Evolutionary conservation across 768 basidiomycete species (phyloP).

Genomic region (Mycena rosella): DNA sequence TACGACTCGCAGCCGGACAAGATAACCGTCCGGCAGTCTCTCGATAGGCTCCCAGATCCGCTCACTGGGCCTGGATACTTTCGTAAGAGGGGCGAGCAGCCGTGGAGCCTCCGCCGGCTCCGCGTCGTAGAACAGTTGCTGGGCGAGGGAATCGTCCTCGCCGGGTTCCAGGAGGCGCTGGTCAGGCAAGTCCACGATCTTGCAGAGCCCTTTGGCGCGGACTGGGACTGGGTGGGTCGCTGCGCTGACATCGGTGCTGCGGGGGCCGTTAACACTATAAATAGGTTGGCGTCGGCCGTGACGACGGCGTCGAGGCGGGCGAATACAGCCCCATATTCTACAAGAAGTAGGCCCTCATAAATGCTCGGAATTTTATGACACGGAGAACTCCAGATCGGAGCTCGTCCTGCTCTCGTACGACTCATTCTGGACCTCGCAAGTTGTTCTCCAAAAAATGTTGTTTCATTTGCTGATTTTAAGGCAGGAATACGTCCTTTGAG

Average conservation of each 20-base stretch:
- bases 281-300: constrained; percentile 72
- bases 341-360: constrained; percentile 59
- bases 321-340: constrained; percentile 76
- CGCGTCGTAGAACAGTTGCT: constrained; percentile 59
- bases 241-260: not conserved
- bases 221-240: constrained; percentile 63
- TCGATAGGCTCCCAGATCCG: constrained; percentile 58
- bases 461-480: too few species aligned
- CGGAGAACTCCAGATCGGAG: constrained; percentile 43
- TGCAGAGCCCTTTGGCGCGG: constrained; percentile 62
- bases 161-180: constrained; percentile 66
- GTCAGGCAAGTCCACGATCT: constrained; percentile 69
- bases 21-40: constrained; percentile 59
- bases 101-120: constrained; percentile 67
- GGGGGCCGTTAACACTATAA: too few species aligned
- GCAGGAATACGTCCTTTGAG: constrained; percentile 59
- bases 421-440: constrained; percentile 70
- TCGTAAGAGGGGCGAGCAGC: constrained; percentile 54
- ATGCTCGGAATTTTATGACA: not conserved
- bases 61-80: constrained; percentile 49
- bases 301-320: constrained; percentile 65
- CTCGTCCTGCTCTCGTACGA: constrained; percentile 55
- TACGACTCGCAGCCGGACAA: constrained; percentile 64
- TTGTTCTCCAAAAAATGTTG: too few species aligned
- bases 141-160: constrained; percentile 53